These are phyloP conservation scores for Fomitopsis palustris DNA, from an alignment of 1,284 basidiomycete genomes.

Conservation along the genomic window DNA sequence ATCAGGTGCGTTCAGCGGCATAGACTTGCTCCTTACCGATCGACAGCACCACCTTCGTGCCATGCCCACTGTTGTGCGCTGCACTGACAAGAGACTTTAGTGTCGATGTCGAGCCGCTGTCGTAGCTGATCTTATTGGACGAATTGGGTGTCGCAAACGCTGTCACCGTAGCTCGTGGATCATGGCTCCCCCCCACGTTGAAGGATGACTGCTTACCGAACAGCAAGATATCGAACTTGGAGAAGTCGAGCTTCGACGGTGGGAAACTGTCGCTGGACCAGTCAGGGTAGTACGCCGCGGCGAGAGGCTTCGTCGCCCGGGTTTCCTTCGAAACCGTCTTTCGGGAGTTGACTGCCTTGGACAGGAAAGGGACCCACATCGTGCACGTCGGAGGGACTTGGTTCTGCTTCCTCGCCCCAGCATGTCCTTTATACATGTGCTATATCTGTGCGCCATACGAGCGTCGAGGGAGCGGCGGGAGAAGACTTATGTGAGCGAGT, in stretches of 20 bases:
- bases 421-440: not conserved
- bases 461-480: not conserved
- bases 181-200: no score
- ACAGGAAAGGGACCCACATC: not conserved
- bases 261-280: slow-evolving; percentile 58
- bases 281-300: slow-evolving; percentile 62
- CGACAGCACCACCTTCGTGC: slow-evolving; percentile 66
- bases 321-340: not conserved
- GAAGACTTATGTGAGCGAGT: not conserved
- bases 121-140: slow-evolving; percentile 53
- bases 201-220: slow-evolving; percentile 38
- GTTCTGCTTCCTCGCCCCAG: no score
- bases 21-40: slow-evolving; percentile 48
- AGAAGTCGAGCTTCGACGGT: slow-evolving; percentile 68
- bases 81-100: slow-evolving; percentile 60
- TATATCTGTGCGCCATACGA: not conserved
- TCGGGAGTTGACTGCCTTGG: not conserved
- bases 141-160: slow-evolving; percentile 74
- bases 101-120: slow-evolving; percentile 47
- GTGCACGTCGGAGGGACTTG: not conserved
- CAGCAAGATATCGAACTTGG: slow-evolving; percentile 69
- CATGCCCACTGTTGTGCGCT: slow-evolving; percentile 55
- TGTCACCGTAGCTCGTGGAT: slow-evolving; percentile 22
- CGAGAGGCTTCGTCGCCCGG: slow-evolving; percentile 22
- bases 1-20: no score